Evolutionary conservation across 2,329 filamentous ascomycete genomes (phyloP).

Genomic region (Ascochyta pisi): DNA sequence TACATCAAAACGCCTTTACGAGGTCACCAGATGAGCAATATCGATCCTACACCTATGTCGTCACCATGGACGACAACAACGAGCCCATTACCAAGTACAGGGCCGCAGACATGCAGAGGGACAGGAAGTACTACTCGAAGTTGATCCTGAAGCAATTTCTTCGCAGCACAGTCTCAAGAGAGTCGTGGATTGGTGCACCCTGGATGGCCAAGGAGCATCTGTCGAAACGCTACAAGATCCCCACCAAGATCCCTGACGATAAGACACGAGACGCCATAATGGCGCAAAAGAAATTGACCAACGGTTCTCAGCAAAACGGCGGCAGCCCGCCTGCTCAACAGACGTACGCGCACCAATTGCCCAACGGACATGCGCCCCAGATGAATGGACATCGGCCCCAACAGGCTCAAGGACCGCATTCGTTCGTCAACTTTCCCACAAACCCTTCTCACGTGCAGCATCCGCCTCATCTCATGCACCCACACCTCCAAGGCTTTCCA

Average conservation of each 20-base stretch:
- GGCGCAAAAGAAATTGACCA: constrained; percentile 71
- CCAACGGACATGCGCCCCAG: constrained; percentile 29
- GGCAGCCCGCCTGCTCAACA: constrained; percentile 36
- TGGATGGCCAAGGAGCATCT: constrained; percentile 92
- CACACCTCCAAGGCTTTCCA: constrained; percentile 5
- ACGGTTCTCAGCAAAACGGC: constrained; percentile 55
- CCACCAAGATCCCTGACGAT: constrained; percentile 74
- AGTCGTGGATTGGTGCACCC: constrained; percentile 93
- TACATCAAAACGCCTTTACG: constrained; percentile 37
- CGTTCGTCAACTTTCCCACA: constrained; percentile 59
- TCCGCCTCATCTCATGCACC: constrained; percentile 19
- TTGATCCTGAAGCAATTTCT: constrained; percentile 92
- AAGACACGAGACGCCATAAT: constrained; percentile 46
- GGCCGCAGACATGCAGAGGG: constrained; percentile 74
- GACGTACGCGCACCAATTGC: constrained; percentile 23
- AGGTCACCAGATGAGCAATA: constrained; percentile 38
- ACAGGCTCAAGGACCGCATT: constrained; percentile 42
- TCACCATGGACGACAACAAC: constrained; percentile 42
- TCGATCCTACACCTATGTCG: constrained; percentile 42
- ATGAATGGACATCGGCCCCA: constrained; percentile 29
- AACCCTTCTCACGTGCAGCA: constrained; percentile 57
- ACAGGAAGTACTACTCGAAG: constrained; percentile 93
- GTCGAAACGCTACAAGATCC: constrained; percentile 84
- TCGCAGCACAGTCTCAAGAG: constrained; percentile 89
- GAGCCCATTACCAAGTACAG: constrained; percentile 57